Conservation (phyloP, 2,329 filamentous ascomycete genomes). For the Colletotrichum camelliae region DNA sequence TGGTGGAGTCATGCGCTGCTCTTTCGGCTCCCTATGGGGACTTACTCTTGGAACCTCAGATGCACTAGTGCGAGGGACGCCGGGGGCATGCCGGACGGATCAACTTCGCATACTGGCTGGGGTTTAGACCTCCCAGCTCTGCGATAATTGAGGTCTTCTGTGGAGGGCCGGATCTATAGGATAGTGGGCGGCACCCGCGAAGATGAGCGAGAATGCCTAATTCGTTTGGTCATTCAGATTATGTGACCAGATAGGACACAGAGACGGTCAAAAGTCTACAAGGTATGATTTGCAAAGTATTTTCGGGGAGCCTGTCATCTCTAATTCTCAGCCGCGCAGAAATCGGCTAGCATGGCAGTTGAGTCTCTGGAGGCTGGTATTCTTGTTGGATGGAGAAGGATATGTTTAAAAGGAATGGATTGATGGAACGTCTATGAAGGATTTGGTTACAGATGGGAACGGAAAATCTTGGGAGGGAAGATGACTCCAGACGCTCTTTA, state of each 20-base stretch:
- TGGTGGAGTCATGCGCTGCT: background rate
- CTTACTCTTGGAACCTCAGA: rapidly evolving
- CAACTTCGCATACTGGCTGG: background rate
- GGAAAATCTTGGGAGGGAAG: background rate
- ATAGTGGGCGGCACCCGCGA: rapidly evolving
- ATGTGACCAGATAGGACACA: background rate
- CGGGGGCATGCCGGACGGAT: background rate
- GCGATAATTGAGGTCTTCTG: background rate
- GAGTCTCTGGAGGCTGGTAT: background rate
- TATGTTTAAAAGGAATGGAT: background rate
- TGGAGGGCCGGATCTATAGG: background rate
- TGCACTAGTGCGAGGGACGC: background rate
- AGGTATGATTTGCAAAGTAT: background rate
- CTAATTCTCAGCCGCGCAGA: background rate
- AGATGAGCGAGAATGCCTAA: background rate
- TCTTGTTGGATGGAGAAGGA: background rate
- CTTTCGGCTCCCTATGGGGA: background rate
- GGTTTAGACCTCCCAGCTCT: background rate
- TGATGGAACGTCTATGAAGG: background rate
- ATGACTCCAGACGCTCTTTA: background rate
- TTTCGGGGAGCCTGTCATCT: rapidly evolving
- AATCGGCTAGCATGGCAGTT: background rate
- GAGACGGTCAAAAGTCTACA: background rate
- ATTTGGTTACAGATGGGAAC: rapidly evolving
- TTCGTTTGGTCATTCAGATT: background rate